Percentiles rank a stretch among this genome's conserved stretches.
Conservation (phyloP, 1,139 yeast genomes). For the Debaryomyces subglobosus region DNA sequence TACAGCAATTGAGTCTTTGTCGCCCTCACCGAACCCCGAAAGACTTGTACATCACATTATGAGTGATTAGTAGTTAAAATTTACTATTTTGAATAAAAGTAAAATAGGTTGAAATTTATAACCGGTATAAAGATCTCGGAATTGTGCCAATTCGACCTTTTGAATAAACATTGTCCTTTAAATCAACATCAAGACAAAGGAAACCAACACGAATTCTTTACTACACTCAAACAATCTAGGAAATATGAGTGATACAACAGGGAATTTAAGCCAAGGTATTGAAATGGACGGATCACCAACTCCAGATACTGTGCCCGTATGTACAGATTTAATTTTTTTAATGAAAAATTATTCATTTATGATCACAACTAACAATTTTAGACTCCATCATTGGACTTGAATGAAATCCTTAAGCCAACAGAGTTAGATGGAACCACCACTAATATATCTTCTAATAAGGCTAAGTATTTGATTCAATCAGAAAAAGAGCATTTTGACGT, state of each 20-base stretch:
- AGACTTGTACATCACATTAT: not conserved
- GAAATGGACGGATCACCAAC: constrained; percentile 5
- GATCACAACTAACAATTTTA: constrained; percentile 8
- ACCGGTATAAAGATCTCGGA: constrained; percentile 8
- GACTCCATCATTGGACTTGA: constrained; percentile 25
- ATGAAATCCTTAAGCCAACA: constrained; percentile 16
- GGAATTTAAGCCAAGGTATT: constrained; percentile 7
- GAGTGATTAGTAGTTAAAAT: not conserved
- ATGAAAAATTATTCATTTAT: not conserved
- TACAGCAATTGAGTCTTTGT: not conserved
- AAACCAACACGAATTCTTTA: not conserved
- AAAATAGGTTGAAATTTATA: not conserved
- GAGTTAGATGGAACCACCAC: constrained; percentile 15
- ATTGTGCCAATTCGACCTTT: constrained; percentile 10
- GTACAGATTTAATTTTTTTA: not conserved
- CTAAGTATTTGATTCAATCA: constrained; percentile 49
- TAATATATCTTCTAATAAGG: constrained; percentile 19
- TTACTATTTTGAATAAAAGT: not conserved
- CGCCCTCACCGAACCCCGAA: not conserved
- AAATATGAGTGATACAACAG: constrained; percentile 7
- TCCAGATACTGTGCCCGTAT: constrained; percentile 4
- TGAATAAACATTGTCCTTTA: constrained; percentile 5
- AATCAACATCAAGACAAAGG: constrained; percentile 1
- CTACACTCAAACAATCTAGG: not conserved
- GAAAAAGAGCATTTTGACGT: constrained; percentile 53